Evolutionary conservation across 257 asterid species (phyloP), one percentile per base, ranked within the genome.

Genomic region (Voacanga thouarsii): DNA sequence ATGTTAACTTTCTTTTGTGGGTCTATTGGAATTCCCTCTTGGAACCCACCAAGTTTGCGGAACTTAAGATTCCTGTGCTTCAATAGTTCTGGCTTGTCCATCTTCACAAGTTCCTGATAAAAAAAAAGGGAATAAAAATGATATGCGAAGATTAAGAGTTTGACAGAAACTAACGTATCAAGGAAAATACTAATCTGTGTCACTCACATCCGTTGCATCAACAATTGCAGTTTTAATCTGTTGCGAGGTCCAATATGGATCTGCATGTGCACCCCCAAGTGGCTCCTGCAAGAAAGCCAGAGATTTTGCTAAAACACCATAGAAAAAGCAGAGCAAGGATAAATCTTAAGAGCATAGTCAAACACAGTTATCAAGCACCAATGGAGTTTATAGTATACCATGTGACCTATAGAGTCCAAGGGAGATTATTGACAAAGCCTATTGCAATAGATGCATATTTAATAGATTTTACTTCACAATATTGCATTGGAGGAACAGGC

Each of bases 251-350:
- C 98, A 93, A 76, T 90, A 78, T 59, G 98, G 86, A 88, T 95
- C 98, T 76, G 93, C 89, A 83, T 95, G 99, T 44, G 97, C 99
- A 75, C 99, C 99, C 61, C 98, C 97, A 84, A 95, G 96, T 80
- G 99, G 97, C 91, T 95, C 99, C 98, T 94, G 82, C 84, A 86
- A 69, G 50, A 75, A 2, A 2, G 63, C 72, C 78, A 73, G 55
- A 53, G 51, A 26, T 41, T 73, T 67, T 41, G 60, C 76, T 41
- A 18, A 68, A 43, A 73, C 45, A 53, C 43, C 51, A 51, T 6
- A 24, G 44, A 16, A 12, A 43, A 73, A 63, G 71, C 59, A 39
- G 23, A 39, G n/a, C n/a, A n/a, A n/a, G n/a, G 15, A 28, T 11
- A 51, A 14, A 69, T 5, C 63, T 69, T 51, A 51, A 51, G 16